Base-by-base conservation (phyloP, 1,139 yeast genomes). In the Waltiozyma sp. region DNA sequence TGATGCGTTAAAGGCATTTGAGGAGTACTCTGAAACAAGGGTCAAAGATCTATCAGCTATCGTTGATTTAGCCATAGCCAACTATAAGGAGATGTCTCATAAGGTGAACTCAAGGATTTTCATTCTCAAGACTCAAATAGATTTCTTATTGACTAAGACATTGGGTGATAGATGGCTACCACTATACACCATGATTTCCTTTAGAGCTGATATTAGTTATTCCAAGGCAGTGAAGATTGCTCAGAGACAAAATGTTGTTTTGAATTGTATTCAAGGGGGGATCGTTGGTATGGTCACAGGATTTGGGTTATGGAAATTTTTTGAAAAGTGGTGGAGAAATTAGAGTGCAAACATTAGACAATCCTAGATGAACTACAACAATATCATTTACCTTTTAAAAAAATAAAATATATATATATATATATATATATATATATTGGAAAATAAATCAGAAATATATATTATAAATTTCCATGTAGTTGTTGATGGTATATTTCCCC, bases 151-250 rank as follows among this genome's bases (percentile, higher is more conserved):
- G 41, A 83, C 88, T 5, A 72, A 69, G 42, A 52, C 69, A 15
- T 59, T 77, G 16, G 73, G 73, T 36, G 77, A 79, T 47, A 63
- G 61, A 38, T 87, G 96, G 96, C 65, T 86, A 37, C 96, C 96
- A 1, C 65, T 89, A 56, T 89, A 89, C 61, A 80, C 95, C 10
- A 88, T 89, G 96, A 84, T 89, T 3, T 82, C 95, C 1, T 89
- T 89, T 63, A 69, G 96, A 49, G 79, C 82, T 13, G 95, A 88
- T 55, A 82, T 88, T 34, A 67, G 82, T 4, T 89, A 89, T 57
- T 73, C 88, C 1, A 68, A 69, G 43, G 95, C 95, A 0, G 70
- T 85, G 19, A 62, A 60, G n/a, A 70, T 70, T 19, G 76, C 73
- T 45, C 62, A 59, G 49, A 69, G 69, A 46, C 87, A 75, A 56